Evolutionary conservation across 768 basidiomycete species (phyloP), one percentile per base, ranked within the genome.

Genomic region (Psilocybe sp.): DNA sequence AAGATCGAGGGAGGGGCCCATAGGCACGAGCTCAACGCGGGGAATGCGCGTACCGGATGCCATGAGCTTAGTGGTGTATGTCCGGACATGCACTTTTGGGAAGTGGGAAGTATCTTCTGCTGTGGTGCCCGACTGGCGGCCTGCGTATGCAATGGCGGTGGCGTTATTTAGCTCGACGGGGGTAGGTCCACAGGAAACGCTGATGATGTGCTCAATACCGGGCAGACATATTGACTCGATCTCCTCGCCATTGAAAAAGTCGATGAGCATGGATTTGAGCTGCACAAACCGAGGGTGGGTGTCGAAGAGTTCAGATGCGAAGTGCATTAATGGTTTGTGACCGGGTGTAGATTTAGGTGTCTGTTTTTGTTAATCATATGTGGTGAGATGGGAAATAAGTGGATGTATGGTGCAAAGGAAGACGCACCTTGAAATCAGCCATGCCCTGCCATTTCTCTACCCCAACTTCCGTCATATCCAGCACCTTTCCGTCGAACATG

Each of bases 391-490:
- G 18, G 28, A 40, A 32, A 43, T 14, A 34, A 34, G 28, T n/a
- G n/a, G 31, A 28, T n/a, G 35, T 12, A 37, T 49, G 23, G 23
- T 28, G n/a, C 23, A 28, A 28, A 7, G 23, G 23, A 7, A 35
- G 31, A 69, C 81, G 49, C 65, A 89, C 97, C 76, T 92, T 91
- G 74, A 96, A 87, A 33, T 83, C 82, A 12, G 76, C 60, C 87
- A 98, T 95, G 55, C 81, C 76, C 45, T 81, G 77, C 62, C 85
- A 93, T 39, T 72, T 78, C 46, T 93, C 90, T 20, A 98, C 84
- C 1, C 96, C 94, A 8, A 97, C 71, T 70, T 98, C 97, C 50
- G 92, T 80, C 92, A 98, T 96, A 67, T 99, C 97, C 60, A 98
- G 71, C 33, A 98, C 81, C 61, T 81, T 75, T 37, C 83, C 78